phyloP scores from a whole-genome alignment of 257 asterid genomes.

The Apocynum venetum region DNA sequence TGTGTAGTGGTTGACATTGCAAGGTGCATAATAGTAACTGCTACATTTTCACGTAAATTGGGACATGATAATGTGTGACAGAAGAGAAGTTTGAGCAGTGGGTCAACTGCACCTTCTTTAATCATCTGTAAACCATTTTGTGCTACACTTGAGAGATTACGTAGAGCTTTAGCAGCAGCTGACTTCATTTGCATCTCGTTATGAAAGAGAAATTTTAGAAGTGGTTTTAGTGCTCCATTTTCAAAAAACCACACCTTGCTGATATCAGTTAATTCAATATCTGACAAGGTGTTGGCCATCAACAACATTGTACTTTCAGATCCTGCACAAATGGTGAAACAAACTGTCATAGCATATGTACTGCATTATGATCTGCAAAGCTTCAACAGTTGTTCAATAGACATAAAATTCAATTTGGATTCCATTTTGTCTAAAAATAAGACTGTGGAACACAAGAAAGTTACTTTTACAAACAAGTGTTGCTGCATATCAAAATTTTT shows the following conservation, averaged over 20 bases:
- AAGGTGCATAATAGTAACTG: neutral
- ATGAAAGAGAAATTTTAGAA: neutral
- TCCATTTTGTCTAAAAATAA: neutral
- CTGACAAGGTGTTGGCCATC: conserved; percentile 2
- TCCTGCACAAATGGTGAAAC: neutral
- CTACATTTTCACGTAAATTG: neutral
- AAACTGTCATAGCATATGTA: neutral
- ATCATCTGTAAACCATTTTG: neutral
- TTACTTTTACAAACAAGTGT: neutral
- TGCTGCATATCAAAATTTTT: neutral
- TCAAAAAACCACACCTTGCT: neutral
- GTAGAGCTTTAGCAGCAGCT: conserved; percentile 1
- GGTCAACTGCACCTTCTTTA: neutral
- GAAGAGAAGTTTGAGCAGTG: neutral
- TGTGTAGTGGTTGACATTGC: neutral
- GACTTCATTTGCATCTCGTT: neutral
- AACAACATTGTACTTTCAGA: neutral
- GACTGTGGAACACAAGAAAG: neutral
- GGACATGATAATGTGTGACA: neutral
- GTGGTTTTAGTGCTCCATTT: neutral
- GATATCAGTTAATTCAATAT: neutral
- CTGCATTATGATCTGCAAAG: neutral
- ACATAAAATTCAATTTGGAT: neutral
- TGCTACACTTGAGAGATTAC: neutral
- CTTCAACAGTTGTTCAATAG: neutral